Evolutionary conservation across 1,284 basidiomycete species (phyloP), one percentile per base, ranked within the genome.

Genomic region (Caloboletus firmus): DNA sequence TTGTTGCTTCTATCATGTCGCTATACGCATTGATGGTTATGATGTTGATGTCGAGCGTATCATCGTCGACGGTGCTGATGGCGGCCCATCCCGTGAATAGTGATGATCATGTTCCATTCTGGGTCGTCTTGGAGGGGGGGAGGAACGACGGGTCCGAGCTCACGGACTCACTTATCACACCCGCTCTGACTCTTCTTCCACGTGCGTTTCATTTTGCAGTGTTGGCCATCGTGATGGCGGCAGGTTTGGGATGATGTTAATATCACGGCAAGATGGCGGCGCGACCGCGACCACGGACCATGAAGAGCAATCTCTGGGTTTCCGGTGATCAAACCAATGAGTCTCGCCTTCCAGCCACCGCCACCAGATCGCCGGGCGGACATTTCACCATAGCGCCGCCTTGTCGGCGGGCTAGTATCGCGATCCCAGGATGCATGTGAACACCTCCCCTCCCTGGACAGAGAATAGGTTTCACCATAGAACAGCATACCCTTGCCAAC

Each of bases 191-290:
- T 24, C 26, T 30, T 48, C 10, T 47, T 45, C 49, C 58, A 61
- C 55, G 55, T 55, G 63, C 35, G 34, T 55, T 63, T 65, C 63
- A 65, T 61, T 61, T 43, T 48, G 35, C 47, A 22, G 24, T 57
- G 49, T 44, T 37, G 13, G 31, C 13, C 55, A 13, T 36, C 43
- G 18, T 61, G 60, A 61, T 54, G 36, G 32, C 7, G 35, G 52
- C 12, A 22, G 34, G 35, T 30, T 34, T 50, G 49, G 17, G 55
- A 42, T 37, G 24, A 54, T 28, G 43, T 49, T 20, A 4, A 40
- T 26, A 34, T 37, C 40, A 24, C 7, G 26, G n/a, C 32, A 40
- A 37, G 46, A 18, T 6, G 30, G 37, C 13, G 28, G 28, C 47
- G 54, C 40, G 30, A n/a, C 37, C 24, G 15, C 11, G 32, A 47